A percentile compares a stretch with the other conserved stretches of the same genome.
These are phyloP conservation scores for Salvia hispanica DNA, from an alignment of 257 asterid species.

Conservation along the genomic window DNA sequence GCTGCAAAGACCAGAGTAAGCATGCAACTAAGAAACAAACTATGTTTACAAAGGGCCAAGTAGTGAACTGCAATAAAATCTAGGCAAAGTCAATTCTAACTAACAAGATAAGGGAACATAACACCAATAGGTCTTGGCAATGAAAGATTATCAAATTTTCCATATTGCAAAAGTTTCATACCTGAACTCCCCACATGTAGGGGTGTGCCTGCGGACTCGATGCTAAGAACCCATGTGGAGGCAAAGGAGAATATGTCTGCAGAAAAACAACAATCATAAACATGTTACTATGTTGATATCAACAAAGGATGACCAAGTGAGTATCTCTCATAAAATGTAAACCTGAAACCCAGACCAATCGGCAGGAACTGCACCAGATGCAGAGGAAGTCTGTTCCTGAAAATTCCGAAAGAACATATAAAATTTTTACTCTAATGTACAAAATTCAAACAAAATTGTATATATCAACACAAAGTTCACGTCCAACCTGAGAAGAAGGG, in stretches of 20 bases:
- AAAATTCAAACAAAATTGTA: conserved; percentile 1
- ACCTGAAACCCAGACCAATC: conserved; percentile 99
- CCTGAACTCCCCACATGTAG: conserved; percentile 99
- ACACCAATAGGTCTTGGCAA: conserved; percentile 3
- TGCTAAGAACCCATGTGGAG: conserved; percentile 85
- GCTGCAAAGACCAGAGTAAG: conserved; percentile 54
- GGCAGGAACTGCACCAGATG: conserved; percentile 66
- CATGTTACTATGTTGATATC: conserved; percentile 31
- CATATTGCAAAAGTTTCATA: conserved; percentile 24
- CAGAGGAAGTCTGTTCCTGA: conserved; percentile 74
- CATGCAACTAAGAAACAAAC: conserved; percentile 8
- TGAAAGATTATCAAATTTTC: conserved; percentile 5
- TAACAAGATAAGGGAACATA: conserved; percentile 10
- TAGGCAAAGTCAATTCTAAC: conserved; percentile 3
- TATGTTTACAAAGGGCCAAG: conserved; percentile 17
- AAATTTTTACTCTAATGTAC: not conserved
- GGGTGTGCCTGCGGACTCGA: conserved; percentile 91
- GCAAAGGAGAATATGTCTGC: conserved; percentile 87
- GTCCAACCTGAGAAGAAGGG: conserved; percentile 60
- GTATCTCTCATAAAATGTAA: conserved; percentile 26
- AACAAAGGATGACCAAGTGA: conserved; percentile 26
- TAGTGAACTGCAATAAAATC: conserved; percentile 15
- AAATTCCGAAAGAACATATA: conserved; percentile 20
- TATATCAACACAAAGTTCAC: not conserved
- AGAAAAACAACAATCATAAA: conserved; percentile 28